Base-by-base conservation (phyloP, 2,329 filamentous ascomycete species). In the Lizonia empirigonia region DNA sequence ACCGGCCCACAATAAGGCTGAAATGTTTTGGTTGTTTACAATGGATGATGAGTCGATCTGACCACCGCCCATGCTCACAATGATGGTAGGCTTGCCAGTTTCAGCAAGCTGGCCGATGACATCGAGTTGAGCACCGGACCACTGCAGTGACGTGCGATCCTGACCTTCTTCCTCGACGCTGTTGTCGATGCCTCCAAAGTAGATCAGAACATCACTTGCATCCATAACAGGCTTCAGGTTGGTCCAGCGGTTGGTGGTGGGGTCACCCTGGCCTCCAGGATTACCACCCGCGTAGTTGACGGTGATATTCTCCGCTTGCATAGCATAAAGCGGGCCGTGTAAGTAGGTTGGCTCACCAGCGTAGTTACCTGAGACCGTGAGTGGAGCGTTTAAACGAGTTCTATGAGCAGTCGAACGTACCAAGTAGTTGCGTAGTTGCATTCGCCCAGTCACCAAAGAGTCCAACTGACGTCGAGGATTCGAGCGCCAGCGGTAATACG, bases 371-470 rank as follows among this genome's bases (percentile, higher is more conserved):
- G 8, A 1, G 7, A 9, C 13, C 4, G 19, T 51, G 8, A 45
- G 30, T 26, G 19, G 23, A 10, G 6, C 7, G 4, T n/a, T 10
- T 33, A 15, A 10, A 2, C n/a, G 5, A 8, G 15, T 8, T 3
- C 8, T 12, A n/a, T 15, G 1, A 74, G 67, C 86, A 85, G 53
- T 82, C 83, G 0, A 10, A 49, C 37, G 2, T 37, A 50, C 84
- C 85, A 39, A 82, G 80, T 74, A 87, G 77, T 55, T 84, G 77
- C 3, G 71, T 73, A 2, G 57, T 62, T 2, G 81, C 80, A 49
- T 83, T 83, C 1, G 81, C 83, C 77, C 82, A 86, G 32, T 77
- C 77, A 0, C 84, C 84, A 37, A 87, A 74, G n/a, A 87, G 69
- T 1, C 82, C 83, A 4, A 86, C 69, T 2, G 69, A 76, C n/a